Evolutionary conservation across 73 alveolate genomes (phyloP).

Genomic region (Urostyla sp.): DNA sequence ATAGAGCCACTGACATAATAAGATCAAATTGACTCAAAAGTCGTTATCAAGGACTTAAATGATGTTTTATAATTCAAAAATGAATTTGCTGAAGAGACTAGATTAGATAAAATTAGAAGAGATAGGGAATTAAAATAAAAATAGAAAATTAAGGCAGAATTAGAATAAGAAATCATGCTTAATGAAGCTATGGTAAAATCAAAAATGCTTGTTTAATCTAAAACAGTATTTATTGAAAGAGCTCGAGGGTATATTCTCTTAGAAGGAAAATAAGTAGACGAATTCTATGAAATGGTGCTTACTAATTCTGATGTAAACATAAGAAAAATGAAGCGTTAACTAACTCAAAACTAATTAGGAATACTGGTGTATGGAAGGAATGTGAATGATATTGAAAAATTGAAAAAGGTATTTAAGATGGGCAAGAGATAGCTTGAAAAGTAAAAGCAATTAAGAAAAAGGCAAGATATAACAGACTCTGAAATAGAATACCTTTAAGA

Average conservation of each 20-base stretch:
- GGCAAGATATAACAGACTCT: constrained; percentile 50
- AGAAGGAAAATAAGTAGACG: constrained; percentile 51
- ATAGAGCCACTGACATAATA: constrained; percentile 20
- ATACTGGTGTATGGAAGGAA: constrained; percentile 69
- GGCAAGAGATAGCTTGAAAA: constrained; percentile 54
- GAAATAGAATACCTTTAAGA: constrained; percentile 63
- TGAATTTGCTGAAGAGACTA: constrained; percentile 5
- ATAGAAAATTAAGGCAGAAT: constrained; percentile 62
- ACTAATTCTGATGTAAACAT: constrained; percentile 33
- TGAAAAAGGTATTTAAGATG: constrained; percentile 43
- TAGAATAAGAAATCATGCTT: constrained; percentile 53
- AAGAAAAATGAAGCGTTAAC: constrained; percentile 31
- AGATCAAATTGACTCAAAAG: not conserved
- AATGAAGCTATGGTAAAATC: constrained; percentile 40
- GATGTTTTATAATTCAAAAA: not conserved
- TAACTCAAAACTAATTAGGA: constrained; percentile 52
- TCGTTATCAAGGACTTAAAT: constrained; percentile 50
- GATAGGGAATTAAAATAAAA: constrained; percentile 40
- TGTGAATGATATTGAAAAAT: constrained; percentile 36
- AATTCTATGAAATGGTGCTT: constrained; percentile 24
- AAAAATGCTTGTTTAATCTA: constrained; percentile 11
- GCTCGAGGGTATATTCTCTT: constrained; percentile 58
- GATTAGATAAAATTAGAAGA: constrained; percentile 23
- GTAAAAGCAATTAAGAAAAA: constrained; percentile 33
- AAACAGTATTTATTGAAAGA: constrained; percentile 49